Percentiles rank a stretch among this genome's conserved stretches.
Conservation (phyloP, 371 early-diverging fungal genomes). For the Syncephalastrum contaminatum region DNA sequence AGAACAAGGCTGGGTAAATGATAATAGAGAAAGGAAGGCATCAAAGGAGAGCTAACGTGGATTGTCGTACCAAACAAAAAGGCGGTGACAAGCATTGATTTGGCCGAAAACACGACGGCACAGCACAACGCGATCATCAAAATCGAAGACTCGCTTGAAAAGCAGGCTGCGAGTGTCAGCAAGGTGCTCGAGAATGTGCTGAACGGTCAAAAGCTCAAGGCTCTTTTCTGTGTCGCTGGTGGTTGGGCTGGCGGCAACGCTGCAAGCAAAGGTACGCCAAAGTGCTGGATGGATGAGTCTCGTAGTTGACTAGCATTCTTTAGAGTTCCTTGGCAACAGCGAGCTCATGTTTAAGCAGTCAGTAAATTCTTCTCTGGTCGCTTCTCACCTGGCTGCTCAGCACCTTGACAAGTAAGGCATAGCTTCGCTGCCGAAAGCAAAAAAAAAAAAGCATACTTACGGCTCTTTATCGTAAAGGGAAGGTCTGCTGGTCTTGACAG, state of each 20-base stretch:
- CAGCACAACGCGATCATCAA: slow-evolving; percentile 65
- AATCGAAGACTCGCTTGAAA: slow-evolving; percentile 41
- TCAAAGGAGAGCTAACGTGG: background rate
- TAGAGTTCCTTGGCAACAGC: slow-evolving; percentile 71
- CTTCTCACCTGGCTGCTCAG: slow-evolving; percentile 78
- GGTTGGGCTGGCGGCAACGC: slow-evolving; percentile 98
- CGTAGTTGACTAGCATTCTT: background rate
- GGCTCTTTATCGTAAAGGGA: slow-evolving; percentile 37
- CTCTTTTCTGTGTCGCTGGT: slow-evolving; percentile 92
- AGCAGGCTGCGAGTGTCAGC: slow-evolving; percentile 60
- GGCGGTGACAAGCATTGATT: slow-evolving; percentile 81
- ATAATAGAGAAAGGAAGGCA: background rate
- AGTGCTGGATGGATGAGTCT: background rate
- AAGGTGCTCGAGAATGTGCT: slow-evolving; percentile 33
- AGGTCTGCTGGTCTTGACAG: slow-evolving; percentile 84
- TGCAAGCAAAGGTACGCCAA: slow-evolving; percentile 55
- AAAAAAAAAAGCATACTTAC: slow-evolving; percentile 3
- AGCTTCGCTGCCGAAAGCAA: background rate
- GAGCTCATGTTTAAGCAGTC: slow-evolving; percentile 81
- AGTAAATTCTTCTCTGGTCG: slow-evolving; percentile 80
- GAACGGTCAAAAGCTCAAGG: slow-evolving; percentile 63
- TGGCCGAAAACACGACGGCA: slow-evolving; percentile 72
- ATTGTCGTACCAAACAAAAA: slow-evolving; percentile 19
- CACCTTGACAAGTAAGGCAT: slow-evolving; percentile 67
- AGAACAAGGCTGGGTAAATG: slow-evolving; percentile 67